A percentile compares a stretch with the other conserved stretches of the same genome.
Conservation (phyloP, 2,329 filamentous ascomycete genomes). For the Aureobasidium namibiae region DNA sequence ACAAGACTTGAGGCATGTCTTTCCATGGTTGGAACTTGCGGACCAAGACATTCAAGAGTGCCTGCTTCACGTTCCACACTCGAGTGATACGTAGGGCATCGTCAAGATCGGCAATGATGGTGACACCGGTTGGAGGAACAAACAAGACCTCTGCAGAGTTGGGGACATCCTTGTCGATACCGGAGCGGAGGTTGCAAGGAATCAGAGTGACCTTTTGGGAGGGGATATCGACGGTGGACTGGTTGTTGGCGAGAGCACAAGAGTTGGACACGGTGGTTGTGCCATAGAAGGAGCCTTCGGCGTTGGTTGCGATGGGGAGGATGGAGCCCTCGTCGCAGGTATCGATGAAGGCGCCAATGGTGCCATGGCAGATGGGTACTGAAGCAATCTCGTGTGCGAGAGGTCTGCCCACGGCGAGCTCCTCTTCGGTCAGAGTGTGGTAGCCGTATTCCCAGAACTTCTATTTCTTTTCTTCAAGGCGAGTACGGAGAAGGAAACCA, state of each 20-base stretch:
- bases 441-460: not conserved
- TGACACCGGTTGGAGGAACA: slow-evolving; percentile 18
- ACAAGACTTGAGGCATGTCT: slow-evolving; percentile 18
- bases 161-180: not conserved
- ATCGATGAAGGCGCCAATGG: not conserved
- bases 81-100: slow-evolving; percentile 20
- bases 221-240: not conserved
- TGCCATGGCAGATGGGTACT: not conserved
- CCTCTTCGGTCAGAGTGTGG: not conserved
- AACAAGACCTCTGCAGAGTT: not conserved
- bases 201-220: not conserved
- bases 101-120: slow-evolving; percentile 22
- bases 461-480: slow-evolving; percentile 30
- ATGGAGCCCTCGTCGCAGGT: not conserved
- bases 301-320: not conserved
- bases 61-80: slow-evolving; percentile 20
- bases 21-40: slow-evolving; percentile 17
- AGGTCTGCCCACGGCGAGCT: not conserved
- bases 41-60: slow-evolving; percentile 16
- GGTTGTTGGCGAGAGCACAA: not conserved
- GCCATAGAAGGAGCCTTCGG: slow-evolving; percentile 14
- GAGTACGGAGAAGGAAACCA: slow-evolving; percentile 45
- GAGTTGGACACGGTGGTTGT: not conserved
- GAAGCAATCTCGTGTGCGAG: not conserved
- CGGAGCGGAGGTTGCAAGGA: not conserved